phyloP scores from a whole-genome alignment of 257 asterid genomes.

The Salvia rosmarinus region DNA sequence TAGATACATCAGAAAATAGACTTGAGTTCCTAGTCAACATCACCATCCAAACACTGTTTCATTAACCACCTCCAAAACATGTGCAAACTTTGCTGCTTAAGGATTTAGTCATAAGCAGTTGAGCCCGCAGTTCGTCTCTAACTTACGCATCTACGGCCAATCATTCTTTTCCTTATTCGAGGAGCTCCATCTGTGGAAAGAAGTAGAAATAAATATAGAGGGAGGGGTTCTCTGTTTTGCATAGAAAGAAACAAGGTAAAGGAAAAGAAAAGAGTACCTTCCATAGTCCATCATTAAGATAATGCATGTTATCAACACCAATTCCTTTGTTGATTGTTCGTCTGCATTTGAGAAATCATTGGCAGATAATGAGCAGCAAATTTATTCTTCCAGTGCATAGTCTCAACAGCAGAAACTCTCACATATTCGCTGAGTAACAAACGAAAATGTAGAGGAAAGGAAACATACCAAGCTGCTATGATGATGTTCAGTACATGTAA shows the following conservation, averaged over 20 bases:
- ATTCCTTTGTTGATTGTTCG: slow-evolving; percentile 86
- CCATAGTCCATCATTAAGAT: slow-evolving; percentile 99
- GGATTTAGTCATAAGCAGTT: slow-evolving; percentile 1
- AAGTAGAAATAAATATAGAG: background rate
- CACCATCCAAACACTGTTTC: background rate
- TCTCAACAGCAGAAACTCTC: background rate
- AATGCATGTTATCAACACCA: slow-evolving; percentile 97
- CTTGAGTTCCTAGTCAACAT: slow-evolving; percentile 5
- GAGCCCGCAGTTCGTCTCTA: background rate
- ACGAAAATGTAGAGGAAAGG: background rate
- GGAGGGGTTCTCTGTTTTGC: background rate
- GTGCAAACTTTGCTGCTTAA: background rate
- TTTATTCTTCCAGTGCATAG: background rate
- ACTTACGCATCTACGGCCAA: slow-evolving; percentile 12
- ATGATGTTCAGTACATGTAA: background rate
- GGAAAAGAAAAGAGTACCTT: slow-evolving; percentile 55
- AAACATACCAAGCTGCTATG: background rate
- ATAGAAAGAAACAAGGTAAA: slow-evolving; percentile 7
- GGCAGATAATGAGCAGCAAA: slow-evolving; percentile 18
- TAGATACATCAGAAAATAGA: slow-evolving; percentile 14
- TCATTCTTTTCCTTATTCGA: slow-evolving; percentile 47
- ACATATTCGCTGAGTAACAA: background rate
- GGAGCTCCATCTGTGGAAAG: slow-evolving; percentile 62
- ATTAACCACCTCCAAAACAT: background rate
- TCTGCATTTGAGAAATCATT: slow-evolving; percentile 52